These are phyloP conservation scores for Debaryomyces prosopidis DNA, from an alignment of 805 yeast species.

Conservation along the genomic window DNA sequence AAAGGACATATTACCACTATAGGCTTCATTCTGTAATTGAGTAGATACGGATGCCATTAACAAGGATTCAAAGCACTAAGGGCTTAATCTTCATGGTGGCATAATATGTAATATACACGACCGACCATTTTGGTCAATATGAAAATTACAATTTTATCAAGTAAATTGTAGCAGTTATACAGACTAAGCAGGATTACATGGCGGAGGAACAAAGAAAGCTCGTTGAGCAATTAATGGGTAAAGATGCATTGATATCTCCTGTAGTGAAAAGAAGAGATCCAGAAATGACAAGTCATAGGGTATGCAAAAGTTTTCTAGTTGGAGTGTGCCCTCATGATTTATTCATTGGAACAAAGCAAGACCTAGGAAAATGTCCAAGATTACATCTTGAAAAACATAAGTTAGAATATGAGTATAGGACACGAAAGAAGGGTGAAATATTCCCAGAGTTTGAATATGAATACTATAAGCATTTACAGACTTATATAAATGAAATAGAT, in stretches of 20 bases:
- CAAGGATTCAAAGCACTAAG: too few relatives aligned
- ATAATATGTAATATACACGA: too few relatives aligned
- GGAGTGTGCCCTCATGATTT: slow-evolving; percentile 87
- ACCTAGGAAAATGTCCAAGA: slow-evolving; percentile 76
- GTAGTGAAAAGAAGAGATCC: slow-evolving; percentile 34
- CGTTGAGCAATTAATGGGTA: slow-evolving; percentile 81
- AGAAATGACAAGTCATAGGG: slow-evolving; percentile 46
- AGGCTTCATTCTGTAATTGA: too few relatives aligned
- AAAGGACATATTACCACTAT: too few relatives aligned
- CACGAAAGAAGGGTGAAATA: slow-evolving; percentile 39
- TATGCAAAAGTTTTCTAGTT: slow-evolving; percentile 81
- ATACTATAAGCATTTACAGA: slow-evolving; percentile 49
- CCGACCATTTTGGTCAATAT: not conserved
- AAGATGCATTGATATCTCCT: slow-evolving; percentile 45
- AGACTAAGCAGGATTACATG: slow-evolving; percentile 15
- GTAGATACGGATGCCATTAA: too few relatives aligned
- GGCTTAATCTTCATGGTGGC: too few relatives aligned
- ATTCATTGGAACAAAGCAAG: slow-evolving; percentile 79
- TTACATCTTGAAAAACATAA: slow-evolving; percentile 74
- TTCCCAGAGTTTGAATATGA: slow-evolving; percentile 54
- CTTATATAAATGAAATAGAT: slow-evolving; percentile 67
- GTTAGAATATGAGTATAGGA: slow-evolving; percentile 60
- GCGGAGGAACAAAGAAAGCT: slow-evolving; percentile 77
- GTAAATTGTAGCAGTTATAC: not conserved
- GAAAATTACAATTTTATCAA: not conserved